Evolutionary conservation across 148 eudicot species (phyloP).

Genomic region (Rheum nobile): DNA sequence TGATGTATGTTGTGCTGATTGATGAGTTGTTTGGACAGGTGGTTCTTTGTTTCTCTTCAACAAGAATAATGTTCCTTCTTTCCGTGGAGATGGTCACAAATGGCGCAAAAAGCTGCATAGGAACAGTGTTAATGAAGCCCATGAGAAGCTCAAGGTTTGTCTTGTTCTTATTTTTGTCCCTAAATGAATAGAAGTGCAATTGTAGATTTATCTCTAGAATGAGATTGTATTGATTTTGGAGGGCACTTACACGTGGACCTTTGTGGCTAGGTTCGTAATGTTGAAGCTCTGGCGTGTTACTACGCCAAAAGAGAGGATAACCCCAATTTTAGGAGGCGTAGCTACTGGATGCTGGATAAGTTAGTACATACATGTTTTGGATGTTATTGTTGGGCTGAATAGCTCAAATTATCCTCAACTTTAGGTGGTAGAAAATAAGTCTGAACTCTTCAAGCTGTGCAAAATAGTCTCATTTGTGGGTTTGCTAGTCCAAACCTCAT

Average conservation of each 20-base stretch:
- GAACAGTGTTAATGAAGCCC: slow-evolving; percentile 83
- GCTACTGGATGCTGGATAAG: slow-evolving; percentile 95
- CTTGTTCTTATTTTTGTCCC: neutral
- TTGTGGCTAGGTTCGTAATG: slow-evolving; percentile 67
- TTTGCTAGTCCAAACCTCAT: no score
- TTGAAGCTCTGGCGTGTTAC: slow-evolving; percentile 84
- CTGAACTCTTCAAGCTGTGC: neutral
- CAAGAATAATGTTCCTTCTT: slow-evolving; percentile 78
- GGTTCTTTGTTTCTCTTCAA: slow-evolving; percentile 86
- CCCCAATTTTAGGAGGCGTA: slow-evolving; percentile 77
- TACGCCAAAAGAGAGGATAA: slow-evolving; percentile 83
- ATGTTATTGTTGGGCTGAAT: neutral
- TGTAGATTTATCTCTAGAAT: neutral
- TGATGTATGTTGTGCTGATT: neutral
- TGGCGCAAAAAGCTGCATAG: slow-evolving; percentile 93
- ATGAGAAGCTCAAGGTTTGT: slow-evolving; percentile 86
- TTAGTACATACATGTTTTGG: slow-evolving; percentile 31
- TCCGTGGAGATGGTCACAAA: slow-evolving; percentile 82
- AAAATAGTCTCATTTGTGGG: no score
- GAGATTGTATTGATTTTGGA: neutral
- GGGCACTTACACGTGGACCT: neutral
- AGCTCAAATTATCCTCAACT: neutral
- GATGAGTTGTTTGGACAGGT: slow-evolving; percentile 30
- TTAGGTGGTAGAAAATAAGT: no score
- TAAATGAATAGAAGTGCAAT: neutral